Evolutionary conservation across 164 flowering plant species (phyloP).

Genomic region (Santalum album): DNA sequence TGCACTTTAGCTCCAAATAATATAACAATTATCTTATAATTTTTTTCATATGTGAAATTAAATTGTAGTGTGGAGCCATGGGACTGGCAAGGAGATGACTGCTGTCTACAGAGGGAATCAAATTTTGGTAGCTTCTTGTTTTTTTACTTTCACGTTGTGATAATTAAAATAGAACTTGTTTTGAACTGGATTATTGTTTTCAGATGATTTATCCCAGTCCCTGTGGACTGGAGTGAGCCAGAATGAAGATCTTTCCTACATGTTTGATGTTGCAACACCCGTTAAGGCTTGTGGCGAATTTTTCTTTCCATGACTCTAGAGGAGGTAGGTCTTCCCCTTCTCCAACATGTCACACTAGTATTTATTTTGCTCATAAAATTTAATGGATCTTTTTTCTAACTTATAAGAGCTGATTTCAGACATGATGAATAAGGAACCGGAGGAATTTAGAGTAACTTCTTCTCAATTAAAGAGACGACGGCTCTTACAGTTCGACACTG

Average conservation of each 20-base stretch:
- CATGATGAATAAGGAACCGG: conserved; percentile 38
- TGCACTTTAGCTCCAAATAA: background rate
- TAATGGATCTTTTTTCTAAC: too few relatives aligned
- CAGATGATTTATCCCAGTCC: conserved; percentile 31
- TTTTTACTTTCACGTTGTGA: background rate
- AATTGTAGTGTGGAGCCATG: conserved; percentile 29
- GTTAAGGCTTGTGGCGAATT: conserved; percentile 69
- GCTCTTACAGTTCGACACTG: conserved; percentile 59
- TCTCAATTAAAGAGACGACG: conserved; percentile 78
- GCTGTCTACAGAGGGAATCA: conserved; percentile 31
- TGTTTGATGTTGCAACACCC: conserved; percentile 72
- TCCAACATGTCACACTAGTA: background rate
- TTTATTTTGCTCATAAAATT: too few relatives aligned
- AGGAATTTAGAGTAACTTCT: conserved; percentile 29
- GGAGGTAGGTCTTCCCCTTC: conserved; percentile 23
- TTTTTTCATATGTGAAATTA: too few relatives aligned
- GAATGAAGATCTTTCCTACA: conserved; percentile 45
- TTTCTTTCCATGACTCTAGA: conserved; percentile 34
- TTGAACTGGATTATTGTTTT: conserved; percentile 1
- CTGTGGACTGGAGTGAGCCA: conserved; percentile 40
- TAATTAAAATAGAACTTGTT: background rate
- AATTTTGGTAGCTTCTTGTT: conserved; percentile 29
- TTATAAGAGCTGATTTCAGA: conserved; percentile 29
- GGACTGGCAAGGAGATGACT: conserved; percentile 38
- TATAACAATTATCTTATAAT: too few relatives aligned